phyloP scores from a whole-genome alignment of 495 filamentous ascomycete genomes.

The Tricharina praecox region DNA sequence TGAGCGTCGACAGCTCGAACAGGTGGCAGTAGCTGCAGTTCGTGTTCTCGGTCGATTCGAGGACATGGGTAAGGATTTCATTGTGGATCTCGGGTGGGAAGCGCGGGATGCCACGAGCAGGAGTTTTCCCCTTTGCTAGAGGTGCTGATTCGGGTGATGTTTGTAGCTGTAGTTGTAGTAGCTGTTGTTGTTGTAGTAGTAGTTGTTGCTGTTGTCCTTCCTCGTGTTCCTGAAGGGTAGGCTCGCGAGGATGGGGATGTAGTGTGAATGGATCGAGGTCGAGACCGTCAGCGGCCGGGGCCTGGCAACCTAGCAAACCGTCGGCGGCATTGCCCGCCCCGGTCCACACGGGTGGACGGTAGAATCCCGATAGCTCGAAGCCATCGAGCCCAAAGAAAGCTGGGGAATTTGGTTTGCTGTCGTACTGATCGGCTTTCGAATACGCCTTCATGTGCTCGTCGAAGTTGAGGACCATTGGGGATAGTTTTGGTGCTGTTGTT shows the following conservation, averaged over 20 bases:
- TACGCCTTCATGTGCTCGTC: neutral
- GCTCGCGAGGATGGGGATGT: neutral
- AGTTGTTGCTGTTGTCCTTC: neutral
- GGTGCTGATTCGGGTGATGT: too few relatives aligned
- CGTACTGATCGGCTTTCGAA: neutral
- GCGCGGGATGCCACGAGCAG: neutral
- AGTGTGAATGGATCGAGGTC: neutral
- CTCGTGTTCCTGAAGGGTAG: neutral
- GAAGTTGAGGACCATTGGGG: neutral
- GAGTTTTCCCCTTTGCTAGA: too few relatives aligned
- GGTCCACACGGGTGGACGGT: slow-evolving; percentile 1
- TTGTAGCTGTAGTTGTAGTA: too few relatives aligned
- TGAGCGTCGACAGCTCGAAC: slow-evolving; percentile 19
- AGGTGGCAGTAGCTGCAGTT: slow-evolving; percentile 22
- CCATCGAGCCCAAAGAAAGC: slow-evolving; percentile 7
- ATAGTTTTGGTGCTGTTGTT: neutral
- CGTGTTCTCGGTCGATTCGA: neutral
- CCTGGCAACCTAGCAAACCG: slow-evolving; percentile 21
- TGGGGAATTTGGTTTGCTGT: neutral
- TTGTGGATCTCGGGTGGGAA: slow-evolving; percentile 23
- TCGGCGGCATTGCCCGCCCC: slow-evolving; percentile 3
- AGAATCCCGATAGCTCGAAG: neutral
- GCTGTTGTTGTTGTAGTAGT: neutral
- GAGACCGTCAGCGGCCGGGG: slow-evolving; percentile 18
- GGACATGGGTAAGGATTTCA: slow-evolving; percentile 17